Conservation (phyloP, 331 rosid species). For the Telfairia occidentalis region DNA sequence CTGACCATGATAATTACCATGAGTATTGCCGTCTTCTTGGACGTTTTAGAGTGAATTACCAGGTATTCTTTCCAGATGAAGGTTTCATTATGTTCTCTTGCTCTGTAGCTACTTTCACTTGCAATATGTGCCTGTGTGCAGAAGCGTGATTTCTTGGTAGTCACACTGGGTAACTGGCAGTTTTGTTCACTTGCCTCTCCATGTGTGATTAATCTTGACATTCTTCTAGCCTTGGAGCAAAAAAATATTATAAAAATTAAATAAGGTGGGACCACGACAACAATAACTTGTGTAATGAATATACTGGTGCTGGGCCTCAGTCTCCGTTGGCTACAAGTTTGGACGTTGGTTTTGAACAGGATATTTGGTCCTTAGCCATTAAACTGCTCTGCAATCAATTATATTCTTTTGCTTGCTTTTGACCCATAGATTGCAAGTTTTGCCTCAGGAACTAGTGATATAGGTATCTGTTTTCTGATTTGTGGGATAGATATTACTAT, state of each 20-base stretch:
- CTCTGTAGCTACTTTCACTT: not conserved
- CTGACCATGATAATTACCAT: conserved; percentile 97
- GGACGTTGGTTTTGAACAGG: not conserved
- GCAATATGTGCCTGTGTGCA: not conserved
- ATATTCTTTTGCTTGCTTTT: not conserved
- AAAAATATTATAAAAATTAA: too few species aligned
- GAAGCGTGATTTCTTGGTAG: too few species aligned
- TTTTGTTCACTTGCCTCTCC: too few species aligned
- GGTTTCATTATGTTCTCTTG: not conserved
- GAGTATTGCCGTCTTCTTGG: conserved; percentile 98
- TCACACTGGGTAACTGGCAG: too few species aligned
- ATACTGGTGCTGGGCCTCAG: not conserved
- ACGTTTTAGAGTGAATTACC: conserved; percentile 93
- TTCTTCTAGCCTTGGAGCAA: too few species aligned
- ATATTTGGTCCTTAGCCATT: not conserved
- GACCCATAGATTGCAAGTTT: not conserved
- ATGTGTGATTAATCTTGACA: too few species aligned
- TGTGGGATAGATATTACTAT: not conserved
- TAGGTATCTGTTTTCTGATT: not conserved
- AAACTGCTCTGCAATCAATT: not conserved
- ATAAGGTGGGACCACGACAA: not conserved
- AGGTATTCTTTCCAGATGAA: conserved; percentile 34
- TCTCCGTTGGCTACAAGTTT: not conserved
- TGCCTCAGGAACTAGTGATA: not conserved
- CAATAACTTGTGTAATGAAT: not conserved